Base-by-base conservation (phyloP, 371 early-diverging fungal genomes). In the Rozella allomycis region DNA sequence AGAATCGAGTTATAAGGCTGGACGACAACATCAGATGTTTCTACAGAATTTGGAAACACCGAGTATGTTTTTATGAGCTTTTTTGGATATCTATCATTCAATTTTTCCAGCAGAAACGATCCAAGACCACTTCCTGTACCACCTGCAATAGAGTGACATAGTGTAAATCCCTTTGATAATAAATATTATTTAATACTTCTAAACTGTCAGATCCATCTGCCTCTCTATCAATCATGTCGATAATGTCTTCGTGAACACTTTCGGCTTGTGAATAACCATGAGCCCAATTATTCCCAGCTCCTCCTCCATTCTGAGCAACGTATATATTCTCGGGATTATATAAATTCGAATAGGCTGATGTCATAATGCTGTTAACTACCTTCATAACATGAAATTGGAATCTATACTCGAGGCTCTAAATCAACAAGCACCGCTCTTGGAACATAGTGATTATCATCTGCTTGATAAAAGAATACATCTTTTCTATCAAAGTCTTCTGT, bases 1-100 rank as follows among this genome's bases (percentile, higher is more conserved):
- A 99, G 59, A 54, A 99, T 62, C 17, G 93, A 86, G 60, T 99
- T 99, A 51, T 99, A 99, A 4, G 99, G 99, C 51, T 98, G 98
- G 13, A 99, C 98, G 11, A 99, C 97, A 12, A 97, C 91, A 52
- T 99, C 99, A 11, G 80, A 79, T 26, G 82, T 73, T 42, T 87
- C 88, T 25, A 20, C 26, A 41, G 76, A 81, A 52, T 96, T 97
- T 2, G 99, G 99, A 45, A 99, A 97, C n/a, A 99, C 94, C 0
- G 94, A 93, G 45, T 93, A 97, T 1, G 97, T 91, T 44, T 87
- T 87, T 33, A 97, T 69, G 30, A 94, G 55, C 50, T 94, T 96
- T 45, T 98, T 98, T 10, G 98, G 97, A 44, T 78, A 94, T 31
- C 87, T 66, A 47, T 97, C 97, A 43, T 78, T 78, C 26, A 91